These are phyloP conservation scores for Eremomyces bilateralis DNA, from an alignment of 495 filamentous ascomycete species.

Conservation along the genomic window DNA sequence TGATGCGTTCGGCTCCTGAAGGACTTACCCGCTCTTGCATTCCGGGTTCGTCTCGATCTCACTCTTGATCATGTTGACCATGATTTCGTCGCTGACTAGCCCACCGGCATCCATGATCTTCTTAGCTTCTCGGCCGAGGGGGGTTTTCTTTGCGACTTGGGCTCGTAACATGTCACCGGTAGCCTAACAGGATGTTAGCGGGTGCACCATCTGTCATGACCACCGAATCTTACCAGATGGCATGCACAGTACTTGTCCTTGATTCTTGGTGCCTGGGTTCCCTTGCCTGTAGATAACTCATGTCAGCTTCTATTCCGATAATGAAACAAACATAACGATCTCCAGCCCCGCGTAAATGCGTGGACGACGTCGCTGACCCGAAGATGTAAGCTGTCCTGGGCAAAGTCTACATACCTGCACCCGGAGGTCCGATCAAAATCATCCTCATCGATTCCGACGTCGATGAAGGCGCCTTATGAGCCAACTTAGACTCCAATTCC, in stretches of 20 bases:
- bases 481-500: constrained; percentile 46
- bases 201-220: constrained; percentile 5
- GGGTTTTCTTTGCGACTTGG: constrained; percentile 94
- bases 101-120: constrained; percentile 99
- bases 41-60: constrained; percentile 85
- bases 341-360: too few relatives aligned
- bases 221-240: constrained; percentile 56
- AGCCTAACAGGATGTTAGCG: constrained; percentile 32
- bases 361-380: constrained; percentile 13
- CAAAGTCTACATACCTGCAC: constrained; percentile 86
- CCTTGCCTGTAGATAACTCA: constrained; percentile 56
- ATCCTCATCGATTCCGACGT: constrained; percentile 47
- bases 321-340: background rate
- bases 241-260: constrained; percentile 94
- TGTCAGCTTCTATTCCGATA: background rate
- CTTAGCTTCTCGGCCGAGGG: constrained; percentile 88
- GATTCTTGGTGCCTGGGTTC: constrained; percentile 92
- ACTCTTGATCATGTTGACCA: constrained; percentile 97
- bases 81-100: constrained; percentile 95
- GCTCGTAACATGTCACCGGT: constrained; percentile 98
- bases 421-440: constrained; percentile 93
- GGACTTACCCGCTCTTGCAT: constrained; percentile 79
- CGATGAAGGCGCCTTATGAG: constrained; percentile 27
- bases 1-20: too few relatives aligned
- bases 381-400: constrained; percentile 7